These are phyloP conservation scores for Vicia sativa DNA, from an alignment of 306 rosid genomes.

Conservation along the genomic window DNA sequence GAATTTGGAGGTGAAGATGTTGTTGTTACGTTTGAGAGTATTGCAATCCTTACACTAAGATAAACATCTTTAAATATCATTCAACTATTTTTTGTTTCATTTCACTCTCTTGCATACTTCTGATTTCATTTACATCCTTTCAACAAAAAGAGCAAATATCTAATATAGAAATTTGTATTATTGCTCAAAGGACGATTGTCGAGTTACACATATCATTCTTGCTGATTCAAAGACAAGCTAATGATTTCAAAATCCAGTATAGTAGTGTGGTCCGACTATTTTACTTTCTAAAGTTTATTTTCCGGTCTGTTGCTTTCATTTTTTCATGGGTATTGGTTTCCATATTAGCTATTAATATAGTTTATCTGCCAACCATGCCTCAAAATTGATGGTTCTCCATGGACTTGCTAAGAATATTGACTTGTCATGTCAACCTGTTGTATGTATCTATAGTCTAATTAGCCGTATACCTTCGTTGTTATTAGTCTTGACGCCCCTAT, in stretches of 20 bases:
- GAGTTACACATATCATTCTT: constrained; percentile 95
- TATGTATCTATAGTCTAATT: constrained; percentile 77
- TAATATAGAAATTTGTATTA: constrained; percentile 35
- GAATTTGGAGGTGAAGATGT: too few species aligned
- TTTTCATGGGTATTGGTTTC: constrained; percentile 13
- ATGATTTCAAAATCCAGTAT: constrained; percentile 95
- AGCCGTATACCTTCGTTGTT: constrained; percentile 90
- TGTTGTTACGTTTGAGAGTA: too few species aligned
- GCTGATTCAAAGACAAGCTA: constrained; percentile 96
- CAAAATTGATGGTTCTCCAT: constrained; percentile 12
- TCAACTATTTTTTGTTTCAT: too few species aligned
- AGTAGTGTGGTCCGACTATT: constrained; percentile 96
- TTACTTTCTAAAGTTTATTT: constrained; percentile 86
- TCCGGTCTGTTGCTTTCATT: constrained; percentile 23
- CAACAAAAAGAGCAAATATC: too few species aligned
- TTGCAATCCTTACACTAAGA: too few species aligned
- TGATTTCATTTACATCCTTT: too few species aligned
- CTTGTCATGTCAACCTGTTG: constrained; percentile 29
- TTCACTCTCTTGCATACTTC: too few species aligned
- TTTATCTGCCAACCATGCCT: constrained; percentile 16
- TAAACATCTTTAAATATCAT: too few species aligned
- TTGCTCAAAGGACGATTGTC: constrained; percentile 84
- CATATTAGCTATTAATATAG: neutral
- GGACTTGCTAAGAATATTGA: constrained; percentile 25
- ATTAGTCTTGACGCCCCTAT: constrained; percentile 95